Evolutionary conservation across 73 alveolate genomes (phyloP).

Genomic region (Blepharisma stoltei): DNA sequence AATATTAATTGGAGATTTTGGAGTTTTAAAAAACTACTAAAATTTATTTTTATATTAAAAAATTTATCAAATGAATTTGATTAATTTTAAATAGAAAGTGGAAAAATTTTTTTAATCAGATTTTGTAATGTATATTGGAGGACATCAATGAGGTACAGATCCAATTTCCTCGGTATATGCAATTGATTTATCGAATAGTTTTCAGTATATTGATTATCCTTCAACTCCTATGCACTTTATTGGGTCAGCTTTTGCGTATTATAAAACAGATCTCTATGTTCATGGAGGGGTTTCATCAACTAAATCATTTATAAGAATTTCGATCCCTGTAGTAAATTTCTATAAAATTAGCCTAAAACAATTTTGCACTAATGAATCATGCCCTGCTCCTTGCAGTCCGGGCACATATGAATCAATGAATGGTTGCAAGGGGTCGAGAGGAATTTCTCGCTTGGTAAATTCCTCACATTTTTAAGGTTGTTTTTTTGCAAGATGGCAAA

Average conservation of each 20-base stretch:
- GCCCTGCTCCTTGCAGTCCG: not conserved
- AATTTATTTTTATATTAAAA: not conserved
- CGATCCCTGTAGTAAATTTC: not conserved
- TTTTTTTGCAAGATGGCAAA: too few species aligned
- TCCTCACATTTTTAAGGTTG: too few species aligned
- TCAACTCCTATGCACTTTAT: not conserved
- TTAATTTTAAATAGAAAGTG: too few species aligned
- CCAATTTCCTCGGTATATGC: not conserved
- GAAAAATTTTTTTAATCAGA: too few species aligned
- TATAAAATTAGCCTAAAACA: not conserved
- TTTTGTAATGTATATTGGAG: not conserved
- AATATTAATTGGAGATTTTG: not conserved
- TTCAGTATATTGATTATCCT: not conserved
- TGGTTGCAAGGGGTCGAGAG: too few species aligned
- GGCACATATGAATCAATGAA: not conserved
- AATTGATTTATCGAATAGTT: not conserved
- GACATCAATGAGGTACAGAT: not conserved
- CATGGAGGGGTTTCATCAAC: constrained; percentile 18
- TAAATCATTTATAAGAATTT: not conserved
- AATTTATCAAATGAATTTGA: too few species aligned
- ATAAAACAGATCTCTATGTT: not conserved
- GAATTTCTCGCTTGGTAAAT: too few species aligned
- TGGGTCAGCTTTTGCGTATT: not conserved
- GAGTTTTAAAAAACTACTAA: not conserved
- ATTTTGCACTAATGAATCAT: not conserved